Evolutionary conservation across 1,284 basidiomycete species (phyloP), one percentile per base, ranked within the genome.

Genomic region (Apiotrichum akiyoshidainum): DNA sequence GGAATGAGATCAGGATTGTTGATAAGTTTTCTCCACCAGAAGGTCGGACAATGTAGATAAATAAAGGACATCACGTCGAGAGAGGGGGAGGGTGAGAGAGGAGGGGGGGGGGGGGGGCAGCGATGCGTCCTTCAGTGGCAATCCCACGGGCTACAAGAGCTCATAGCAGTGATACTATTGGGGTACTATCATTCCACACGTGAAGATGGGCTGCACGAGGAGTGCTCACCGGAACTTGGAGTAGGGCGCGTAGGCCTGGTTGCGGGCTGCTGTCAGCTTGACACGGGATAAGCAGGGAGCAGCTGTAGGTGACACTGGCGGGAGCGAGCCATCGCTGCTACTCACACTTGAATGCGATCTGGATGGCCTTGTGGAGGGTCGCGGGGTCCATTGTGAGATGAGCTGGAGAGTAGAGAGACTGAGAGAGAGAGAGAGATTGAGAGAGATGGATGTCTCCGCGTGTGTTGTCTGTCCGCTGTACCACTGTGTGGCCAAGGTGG

Each of bases 221-320:
- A 6, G 2, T 21, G 61, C 72, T 57, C 41, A 73, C 47, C 88
- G 85, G 72, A 95, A 95, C 37, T 91, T 87, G 46, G 91, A 93
- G 76, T 92, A 90, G 0, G 83, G 86, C 42, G 79, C 81, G 71
- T 92, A 90, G 0, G 87, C 81, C 46, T 75, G 74, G 52, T 83
- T 78, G 60, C 83, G 82, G 21, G 83, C 86, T 87, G 64, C 4
- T 6, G 60, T 62, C 21, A 62, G 60, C 37, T 35, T 1, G n/a
- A n/a, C n/a, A n/a, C n/a, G n/a, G n/a, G n/a, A n/a, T n/a, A n/a
- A n/a, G n/a, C n/a, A n/a, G n/a, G n/a, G n/a, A n/a, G n/a, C n/a
- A n/a, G n/a, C n/a, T n/a, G n/a, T n/a, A n/a, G n/a, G n/a, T n/a
- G n/a, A n/a, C n/a, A n/a, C n/a, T 9, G 7, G 10, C 12, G 7